Evolutionary conservation across 2,329 filamentous ascomycete species (phyloP).

Genomic region (Aspergillus caelatus): DNA sequence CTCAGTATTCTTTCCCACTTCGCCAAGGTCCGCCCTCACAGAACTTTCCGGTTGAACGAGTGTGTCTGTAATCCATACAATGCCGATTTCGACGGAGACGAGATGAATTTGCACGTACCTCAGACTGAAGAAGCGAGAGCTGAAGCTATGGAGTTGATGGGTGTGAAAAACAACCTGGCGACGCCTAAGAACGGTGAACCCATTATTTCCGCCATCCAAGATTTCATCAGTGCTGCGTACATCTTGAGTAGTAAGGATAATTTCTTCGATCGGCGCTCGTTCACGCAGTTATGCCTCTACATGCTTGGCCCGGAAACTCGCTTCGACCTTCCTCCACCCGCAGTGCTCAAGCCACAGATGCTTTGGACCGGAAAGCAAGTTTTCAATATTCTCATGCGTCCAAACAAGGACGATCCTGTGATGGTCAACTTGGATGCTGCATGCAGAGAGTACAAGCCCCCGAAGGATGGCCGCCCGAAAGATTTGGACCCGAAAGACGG

Average conservation of each 20-base stretch:
- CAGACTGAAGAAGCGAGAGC: constrained; percentile 96
- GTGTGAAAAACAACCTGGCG: constrained; percentile 92
- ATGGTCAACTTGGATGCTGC: constrained; percentile 91
- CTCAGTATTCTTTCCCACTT: constrained; percentile 97
- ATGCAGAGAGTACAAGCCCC: constrained; percentile 69
- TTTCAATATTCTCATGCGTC: constrained; percentile 88
- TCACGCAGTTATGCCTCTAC: constrained; percentile 86
- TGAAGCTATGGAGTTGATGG: constrained; percentile 95
- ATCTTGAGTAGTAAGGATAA: constrained; percentile 88
- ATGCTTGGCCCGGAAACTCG: constrained; percentile 83
- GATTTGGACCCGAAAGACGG: constrained; percentile 83
- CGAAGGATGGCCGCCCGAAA: constrained; percentile 41
- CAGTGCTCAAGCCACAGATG: constrained; percentile 80
- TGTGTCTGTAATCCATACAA: constrained; percentile 99
- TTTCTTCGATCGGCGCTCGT: constrained; percentile 87
- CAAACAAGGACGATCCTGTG: constrained; percentile 80
- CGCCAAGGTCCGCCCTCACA: constrained; percentile 90
- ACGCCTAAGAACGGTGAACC: constrained; percentile 98
- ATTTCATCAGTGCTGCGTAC: constrained; percentile 97
- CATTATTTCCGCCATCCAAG: constrained; percentile 97
- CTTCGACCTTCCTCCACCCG: constrained; percentile 83
- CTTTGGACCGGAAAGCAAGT: constrained; percentile 98
- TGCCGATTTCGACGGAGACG: constrained; percentile 97
- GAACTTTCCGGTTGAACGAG: constrained; percentile 95
- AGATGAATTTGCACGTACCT: constrained; percentile 98